Conservation (phyloP, 129 eudicot species). For the Calendula officinalis region DNA sequence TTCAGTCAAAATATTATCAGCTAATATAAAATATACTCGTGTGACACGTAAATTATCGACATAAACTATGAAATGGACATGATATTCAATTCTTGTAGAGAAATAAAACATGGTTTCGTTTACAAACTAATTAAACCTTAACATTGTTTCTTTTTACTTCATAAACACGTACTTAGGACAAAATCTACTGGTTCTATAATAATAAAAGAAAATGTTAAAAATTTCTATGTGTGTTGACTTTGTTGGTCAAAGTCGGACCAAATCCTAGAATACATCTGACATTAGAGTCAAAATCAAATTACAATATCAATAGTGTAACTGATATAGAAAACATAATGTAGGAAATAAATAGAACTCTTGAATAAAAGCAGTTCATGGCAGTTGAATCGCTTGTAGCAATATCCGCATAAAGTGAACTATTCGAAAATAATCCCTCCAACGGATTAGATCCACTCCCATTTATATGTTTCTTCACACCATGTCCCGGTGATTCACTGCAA, state of each 20-base stretch:
- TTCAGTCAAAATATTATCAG: no score
- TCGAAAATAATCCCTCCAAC: slow-evolving; percentile 45
- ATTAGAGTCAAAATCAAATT: not conserved
- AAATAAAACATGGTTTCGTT: not conserved
- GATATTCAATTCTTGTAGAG: no score
- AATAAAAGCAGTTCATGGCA: slow-evolving; percentile 7
- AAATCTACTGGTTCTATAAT: not conserved
- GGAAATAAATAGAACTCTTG: slow-evolving; percentile 12
- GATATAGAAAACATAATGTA: not conserved
- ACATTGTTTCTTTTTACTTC: not conserved
- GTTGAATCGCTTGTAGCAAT: slow-evolving; percentile 45
- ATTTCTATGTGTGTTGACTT: not conserved
- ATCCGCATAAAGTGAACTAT: slow-evolving; percentile 66
- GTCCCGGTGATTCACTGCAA: slow-evolving; percentile 42
- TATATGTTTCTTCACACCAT: slow-evolving; percentile 32
- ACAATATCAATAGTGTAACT: not conserved
- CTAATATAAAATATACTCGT: no score
- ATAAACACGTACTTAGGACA: not conserved
- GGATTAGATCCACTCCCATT: slow-evolving; percentile 26
- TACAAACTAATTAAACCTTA: not conserved
- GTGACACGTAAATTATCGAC: no score
- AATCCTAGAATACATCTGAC: slow-evolving; percentile 6
- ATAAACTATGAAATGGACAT: no score
- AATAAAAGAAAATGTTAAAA: not conserved
- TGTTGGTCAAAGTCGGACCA: slow-evolving; percentile 7